Evolutionary conservation across 2,329 filamentous ascomycete species (phyloP), one percentile per base, ranked within the genome.

Genomic region (Cladophialophora carrionii): DNA sequence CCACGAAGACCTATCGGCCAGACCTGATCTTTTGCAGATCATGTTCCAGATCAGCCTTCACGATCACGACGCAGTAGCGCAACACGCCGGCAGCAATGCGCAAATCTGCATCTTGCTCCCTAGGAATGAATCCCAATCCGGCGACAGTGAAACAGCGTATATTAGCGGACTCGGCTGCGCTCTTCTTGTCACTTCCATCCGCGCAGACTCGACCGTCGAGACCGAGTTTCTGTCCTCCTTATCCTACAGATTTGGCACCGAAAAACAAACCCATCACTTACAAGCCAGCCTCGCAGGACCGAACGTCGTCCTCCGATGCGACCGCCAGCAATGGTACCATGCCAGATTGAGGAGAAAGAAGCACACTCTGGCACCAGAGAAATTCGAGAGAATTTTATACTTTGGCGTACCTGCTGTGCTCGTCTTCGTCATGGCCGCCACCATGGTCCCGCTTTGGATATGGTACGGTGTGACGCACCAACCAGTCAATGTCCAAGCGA

Each of bases 91-190:
- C 17, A n/a, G 5, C 37, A 5, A 43, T n/a, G 37, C 37, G 17
- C 37, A 43, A 43, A n/a, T 43, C 37, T 43, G 37, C 37, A 43
- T 43, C 37, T 43, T 43, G 37, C 37, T 43, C 37, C 37, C 37
- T 6, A 43, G 37, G 37, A 43, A 43, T 43, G 17, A 43, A 43
- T 17, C n/a, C 6, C 37, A 43, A 43, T 43, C 37, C 37, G 37
- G 37, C 37, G 37, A 43, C 17, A 43, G 37, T 43, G 37, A 43
- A 7, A 43, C 37, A 2, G 37, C 37, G 2, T 43, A 43, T 5
- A 43, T 43, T 20, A 43, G 37, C 37, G 37, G 37, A 5, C n/a
- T 43, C 6, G 37, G 37, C 17, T 43, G 37, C 37, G 37, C 37
- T 17, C 37, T 43, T 43, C 17, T 43, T 20, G 37, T 43, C 14